Evolutionary conservation across 176 grass and related monocot species (phyloP).

Genomic region (Urochloa ruziziensis): DNA sequence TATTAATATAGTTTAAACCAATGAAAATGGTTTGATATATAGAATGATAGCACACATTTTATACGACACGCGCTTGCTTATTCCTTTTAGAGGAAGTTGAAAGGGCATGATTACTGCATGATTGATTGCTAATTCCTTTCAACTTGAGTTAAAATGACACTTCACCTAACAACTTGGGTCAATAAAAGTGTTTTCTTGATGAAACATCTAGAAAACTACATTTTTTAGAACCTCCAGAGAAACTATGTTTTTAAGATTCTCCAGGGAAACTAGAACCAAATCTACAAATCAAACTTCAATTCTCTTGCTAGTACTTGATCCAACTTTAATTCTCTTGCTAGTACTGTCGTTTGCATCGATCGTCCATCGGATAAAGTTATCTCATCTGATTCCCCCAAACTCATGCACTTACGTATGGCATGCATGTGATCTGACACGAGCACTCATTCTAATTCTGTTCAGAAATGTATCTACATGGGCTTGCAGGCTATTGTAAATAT

Average conservation of each 20-base stretch:
- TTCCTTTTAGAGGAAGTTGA: not conserved
- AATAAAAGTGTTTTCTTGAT: not conserved
- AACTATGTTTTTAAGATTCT: too few species aligned
- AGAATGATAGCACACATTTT: not conserved
- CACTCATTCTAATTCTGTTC: not conserved
- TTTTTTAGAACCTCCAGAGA: not conserved
- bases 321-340: not conserved
- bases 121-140: conserved; percentile 18
- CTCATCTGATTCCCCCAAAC: not conserved
- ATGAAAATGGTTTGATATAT: not conserved
- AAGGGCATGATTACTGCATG: not conserved
- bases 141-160: conserved; percentile 3
- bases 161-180: not conserved
- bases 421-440: not conserved
- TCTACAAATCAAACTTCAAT: not conserved
- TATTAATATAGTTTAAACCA: too few species aligned
- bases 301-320: not conserved
- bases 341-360: not conserved
- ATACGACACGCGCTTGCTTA: not conserved
- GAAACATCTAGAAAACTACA: not conserved
- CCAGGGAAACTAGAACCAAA: not conserved
- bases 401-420: not conserved
- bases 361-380: not conserved
- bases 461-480: not conserved
- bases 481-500: too few species aligned